Conservation (phyloP, 768 basidiomycete genomes). For the Tremella yokohamensis region DNA sequence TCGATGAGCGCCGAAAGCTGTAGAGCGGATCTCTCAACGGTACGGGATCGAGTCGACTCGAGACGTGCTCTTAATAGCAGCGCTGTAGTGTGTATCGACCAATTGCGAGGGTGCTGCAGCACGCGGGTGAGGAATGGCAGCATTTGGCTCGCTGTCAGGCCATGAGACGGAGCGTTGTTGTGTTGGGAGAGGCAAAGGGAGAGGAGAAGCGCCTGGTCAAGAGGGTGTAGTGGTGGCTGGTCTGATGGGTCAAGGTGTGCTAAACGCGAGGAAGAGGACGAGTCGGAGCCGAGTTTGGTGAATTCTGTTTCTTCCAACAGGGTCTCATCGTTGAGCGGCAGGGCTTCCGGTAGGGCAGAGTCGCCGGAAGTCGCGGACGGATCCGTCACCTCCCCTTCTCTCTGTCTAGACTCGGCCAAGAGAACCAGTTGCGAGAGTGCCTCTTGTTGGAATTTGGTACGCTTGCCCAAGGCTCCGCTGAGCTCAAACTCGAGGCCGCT, state of each 20-base stretch:
- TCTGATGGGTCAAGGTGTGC: slow-evolving; percentile 72
- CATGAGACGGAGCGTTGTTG: slow-evolving; percentile 83
- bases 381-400: slow-evolving; percentile 23
- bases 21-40: slow-evolving; percentile 84
- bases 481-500: slow-evolving; percentile 82
- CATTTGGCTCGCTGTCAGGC: slow-evolving; percentile 89
- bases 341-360: slow-evolving; percentile 58
- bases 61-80: slow-evolving; percentile 87
- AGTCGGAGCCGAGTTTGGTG: slow-evolving; percentile 57
- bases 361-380: background rate
- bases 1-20: slow-evolving; percentile 95
- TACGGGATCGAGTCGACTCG: slow-evolving; percentile 80
- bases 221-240: slow-evolving; percentile 82
- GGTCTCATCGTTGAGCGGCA: slow-evolving; percentile 90
- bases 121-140: slow-evolving; percentile 84
- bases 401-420: slow-evolving; percentile 75
- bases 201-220: slow-evolving; percentile 90
- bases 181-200: slow-evolving; percentile 73
- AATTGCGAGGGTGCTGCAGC: slow-evolving; percentile 80
- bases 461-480: slow-evolving; percentile 85
- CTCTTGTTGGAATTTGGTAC: slow-evolving; percentile 86
- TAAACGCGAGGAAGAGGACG: slow-evolving; percentile 55
- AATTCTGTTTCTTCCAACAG: slow-evolving; percentile 90
- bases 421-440: slow-evolving; percentile 87
- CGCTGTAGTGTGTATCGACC: slow-evolving; percentile 96